phyloP scores from a whole-genome alignment of 768 basidiomycete species.

The Pleurotus pulmonarius region DNA sequence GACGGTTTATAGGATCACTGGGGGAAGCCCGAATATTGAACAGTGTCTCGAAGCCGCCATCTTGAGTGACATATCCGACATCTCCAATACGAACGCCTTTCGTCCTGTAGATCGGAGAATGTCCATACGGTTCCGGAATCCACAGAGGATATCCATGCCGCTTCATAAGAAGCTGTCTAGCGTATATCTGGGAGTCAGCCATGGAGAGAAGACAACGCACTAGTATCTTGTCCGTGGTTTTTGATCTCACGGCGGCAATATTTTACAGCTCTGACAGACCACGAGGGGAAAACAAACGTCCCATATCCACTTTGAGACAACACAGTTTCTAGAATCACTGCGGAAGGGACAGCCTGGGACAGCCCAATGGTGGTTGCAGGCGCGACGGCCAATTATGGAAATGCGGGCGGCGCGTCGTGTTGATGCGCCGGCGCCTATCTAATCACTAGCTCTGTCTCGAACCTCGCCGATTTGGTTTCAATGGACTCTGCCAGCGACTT shows the following conservation, averaged over 20 bases:
- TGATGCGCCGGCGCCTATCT: neutral
- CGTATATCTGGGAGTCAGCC: conserved; percentile 2
- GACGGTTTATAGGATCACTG: neutral
- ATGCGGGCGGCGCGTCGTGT: no score
- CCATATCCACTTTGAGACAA: no score
- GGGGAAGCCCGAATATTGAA: conserved; percentile 16
- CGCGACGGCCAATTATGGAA: no score
- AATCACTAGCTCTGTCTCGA: neutral
- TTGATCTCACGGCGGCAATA: no score
- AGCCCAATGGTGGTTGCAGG: no score
- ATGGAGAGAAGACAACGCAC: neutral
- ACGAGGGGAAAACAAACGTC: no score
- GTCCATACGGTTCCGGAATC: conserved; percentile 25
- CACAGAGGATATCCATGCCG: conserved; percentile 27
- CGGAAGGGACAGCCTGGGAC: no score
- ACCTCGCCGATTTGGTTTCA: neutral
- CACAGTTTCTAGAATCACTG: no score
- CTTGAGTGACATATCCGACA: conserved; percentile 17
- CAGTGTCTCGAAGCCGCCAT: conserved; percentile 18
- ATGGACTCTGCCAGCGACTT: conserved; percentile 26
- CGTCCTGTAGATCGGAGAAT: conserved; percentile 15
- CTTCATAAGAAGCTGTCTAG: conserved; percentile 7
- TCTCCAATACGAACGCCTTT: conserved; percentile 20
- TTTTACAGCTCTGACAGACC: no score
- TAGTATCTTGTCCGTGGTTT: neutral